These are phyloP conservation scores for Chlamydomonas reinhardtii DNA, from an alignment of 163 green algal species.

Conservation along the genomic window DNA sequence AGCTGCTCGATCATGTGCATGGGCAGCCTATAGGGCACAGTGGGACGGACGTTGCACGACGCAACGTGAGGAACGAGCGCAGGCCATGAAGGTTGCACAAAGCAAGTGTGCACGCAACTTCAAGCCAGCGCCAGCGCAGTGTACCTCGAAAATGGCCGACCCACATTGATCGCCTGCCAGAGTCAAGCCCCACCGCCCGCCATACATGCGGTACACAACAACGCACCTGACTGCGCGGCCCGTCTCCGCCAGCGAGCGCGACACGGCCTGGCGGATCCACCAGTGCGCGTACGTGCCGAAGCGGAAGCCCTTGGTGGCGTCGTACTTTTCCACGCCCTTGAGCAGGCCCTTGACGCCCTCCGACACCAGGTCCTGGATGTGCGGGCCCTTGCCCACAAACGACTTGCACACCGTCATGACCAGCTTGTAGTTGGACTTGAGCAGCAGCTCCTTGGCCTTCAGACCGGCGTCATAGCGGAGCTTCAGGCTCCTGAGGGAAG, in stretches of 20 bases:
- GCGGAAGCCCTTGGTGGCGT: conserved; percentile 93
- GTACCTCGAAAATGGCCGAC: too few relatives aligned
- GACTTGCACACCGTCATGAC: conserved; percentile 91
- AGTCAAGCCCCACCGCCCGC: not conserved
- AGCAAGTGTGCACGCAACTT: too few relatives aligned
- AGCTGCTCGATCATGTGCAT: conserved; percentile 86
- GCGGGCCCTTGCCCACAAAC: conserved; percentile 67
- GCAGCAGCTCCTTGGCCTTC: conserved; percentile 82
- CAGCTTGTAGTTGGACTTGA: conserved; percentile 92
- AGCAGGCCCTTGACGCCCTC: conserved; percentile 92
- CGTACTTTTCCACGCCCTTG: conserved; percentile 93
- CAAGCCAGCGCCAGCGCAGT: too few relatives aligned
- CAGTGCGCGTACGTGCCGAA: conserved; percentile 98
- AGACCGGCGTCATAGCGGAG: conserved; percentile 51
- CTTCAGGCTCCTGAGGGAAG: conserved; percentile 34
- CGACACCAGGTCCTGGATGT: conserved; percentile 79
- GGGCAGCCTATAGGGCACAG: conserved; percentile 72
- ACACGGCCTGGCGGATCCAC: conserved; percentile 96
- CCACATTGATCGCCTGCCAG: too few relatives aligned
- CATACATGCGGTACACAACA: too few relatives aligned
- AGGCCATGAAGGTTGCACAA: too few relatives aligned
- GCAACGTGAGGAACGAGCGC: too few relatives aligned
- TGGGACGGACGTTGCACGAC: too few relatives aligned
- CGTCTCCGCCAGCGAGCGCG: conserved; percentile 77
- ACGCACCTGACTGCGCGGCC: conserved; percentile 75